Percentiles rank a stretch among this genome's conserved stretches.
Evolutionary conservation across 2,329 filamentous ascomycete species (phyloP).

Genomic region (Fusarium sp.): DNA sequence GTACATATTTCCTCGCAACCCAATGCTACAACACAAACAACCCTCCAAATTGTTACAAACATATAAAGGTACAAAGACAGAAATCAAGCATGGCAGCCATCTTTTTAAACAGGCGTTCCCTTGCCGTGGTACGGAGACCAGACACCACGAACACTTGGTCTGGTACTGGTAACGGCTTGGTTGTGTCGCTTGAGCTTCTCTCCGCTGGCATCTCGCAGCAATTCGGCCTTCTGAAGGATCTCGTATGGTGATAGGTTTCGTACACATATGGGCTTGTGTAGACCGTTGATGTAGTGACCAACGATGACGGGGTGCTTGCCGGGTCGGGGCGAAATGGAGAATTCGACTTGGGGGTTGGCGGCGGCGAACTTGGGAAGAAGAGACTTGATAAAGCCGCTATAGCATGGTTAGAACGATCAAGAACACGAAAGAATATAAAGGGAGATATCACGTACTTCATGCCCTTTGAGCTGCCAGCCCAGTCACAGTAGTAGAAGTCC

Average conservation of each 20-base stretch:
- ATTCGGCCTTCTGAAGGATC: constrained; percentile 81
- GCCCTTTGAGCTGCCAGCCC: constrained; percentile 89
- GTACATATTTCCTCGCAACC: constrained; percentile 48
- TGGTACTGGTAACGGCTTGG: constrained; percentile 74
- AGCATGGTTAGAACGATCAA: constrained; percentile 43
- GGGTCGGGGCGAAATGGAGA: constrained; percentile 91
- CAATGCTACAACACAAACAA: constrained; percentile 44
- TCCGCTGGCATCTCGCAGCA: constrained; percentile 79
- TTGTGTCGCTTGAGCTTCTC: constrained; percentile 75
- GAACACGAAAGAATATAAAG: neutral
- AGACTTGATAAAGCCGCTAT: constrained; percentile 83
- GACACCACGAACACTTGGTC: constrained; percentile 74
- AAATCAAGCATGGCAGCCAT: constrained; percentile 13
- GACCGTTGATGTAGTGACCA: constrained; percentile 93
- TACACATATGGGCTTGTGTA: constrained; percentile 87
- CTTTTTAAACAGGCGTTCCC: constrained; percentile 63
- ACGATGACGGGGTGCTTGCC: constrained; percentile 88
- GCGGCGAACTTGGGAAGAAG: constrained; percentile 82
- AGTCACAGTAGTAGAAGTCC: constrained; percentile 98
- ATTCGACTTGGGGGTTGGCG: constrained; percentile 88
- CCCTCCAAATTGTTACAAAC: constrained; percentile 45
- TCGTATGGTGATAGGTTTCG: constrained; percentile 85
- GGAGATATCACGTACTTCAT: constrained; percentile 78
- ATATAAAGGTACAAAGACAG: constrained; percentile 44
- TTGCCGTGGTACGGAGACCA: constrained; percentile 78